Evolutionary conservation across 1,139 yeast genomes (phyloP).

Genomic region (Hyphopichia burtonii): DNA sequence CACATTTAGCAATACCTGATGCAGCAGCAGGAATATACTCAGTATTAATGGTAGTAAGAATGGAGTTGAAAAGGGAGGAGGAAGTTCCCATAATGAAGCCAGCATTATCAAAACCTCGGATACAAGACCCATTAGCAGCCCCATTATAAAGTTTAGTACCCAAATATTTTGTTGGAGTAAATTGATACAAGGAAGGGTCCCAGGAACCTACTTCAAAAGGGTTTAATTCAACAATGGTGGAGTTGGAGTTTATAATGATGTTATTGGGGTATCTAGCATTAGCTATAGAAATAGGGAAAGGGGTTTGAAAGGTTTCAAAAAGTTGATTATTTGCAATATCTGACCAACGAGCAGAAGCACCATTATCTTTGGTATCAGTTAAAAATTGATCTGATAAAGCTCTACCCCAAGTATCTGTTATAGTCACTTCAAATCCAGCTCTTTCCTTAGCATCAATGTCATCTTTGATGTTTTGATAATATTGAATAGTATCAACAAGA

Average conservation of each 20-base stretch:
- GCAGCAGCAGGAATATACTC: constrained; percentile 51
- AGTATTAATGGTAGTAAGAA: constrained; percentile 60
- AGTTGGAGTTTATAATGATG: constrained; percentile 54
- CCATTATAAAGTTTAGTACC: constrained; percentile 70
- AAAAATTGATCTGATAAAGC: constrained; percentile 78
- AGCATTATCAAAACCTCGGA: constrained; percentile 77
- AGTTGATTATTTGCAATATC: constrained; percentile 52
- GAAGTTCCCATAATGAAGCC: constrained; percentile 84
- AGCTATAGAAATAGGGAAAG: constrained; percentile 79
- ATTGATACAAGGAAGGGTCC: constrained; percentile 74
- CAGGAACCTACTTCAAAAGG: constrained; percentile 88
- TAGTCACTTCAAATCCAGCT: constrained; percentile 74
- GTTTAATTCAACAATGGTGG: constrained; percentile 75
- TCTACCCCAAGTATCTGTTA: constrained; percentile 94
- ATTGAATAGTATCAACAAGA: constrained; percentile 52
- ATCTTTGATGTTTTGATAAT: constrained; percentile 53
- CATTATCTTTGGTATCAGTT: constrained; percentile 52
- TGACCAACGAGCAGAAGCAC: constrained; percentile 66
- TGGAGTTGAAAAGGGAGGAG: constrained; percentile 76
- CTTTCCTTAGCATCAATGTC: constrained; percentile 59
- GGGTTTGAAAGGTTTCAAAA: constrained; percentile 64
- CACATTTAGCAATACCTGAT: constrained; percentile 41
- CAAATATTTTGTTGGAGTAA: constrained; percentile 66
- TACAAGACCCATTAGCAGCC: constrained; percentile 43
- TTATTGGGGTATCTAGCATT: constrained; percentile 77